phyloP scores from a whole-genome alignment of 139 green algal genomes.

The Mesotaenium endlicherianum region DNA sequence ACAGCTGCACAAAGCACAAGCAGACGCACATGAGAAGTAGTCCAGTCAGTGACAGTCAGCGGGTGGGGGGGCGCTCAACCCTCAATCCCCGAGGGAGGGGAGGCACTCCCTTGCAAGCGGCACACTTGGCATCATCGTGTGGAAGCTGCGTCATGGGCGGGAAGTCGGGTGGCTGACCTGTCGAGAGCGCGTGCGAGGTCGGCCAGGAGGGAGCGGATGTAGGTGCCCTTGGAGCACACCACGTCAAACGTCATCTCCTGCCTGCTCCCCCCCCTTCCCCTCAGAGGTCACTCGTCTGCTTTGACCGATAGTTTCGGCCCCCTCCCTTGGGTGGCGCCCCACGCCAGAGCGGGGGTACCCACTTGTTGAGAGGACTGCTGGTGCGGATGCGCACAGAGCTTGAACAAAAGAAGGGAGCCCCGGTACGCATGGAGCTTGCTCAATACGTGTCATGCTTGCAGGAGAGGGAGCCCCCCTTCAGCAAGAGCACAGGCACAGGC shows the following conservation, averaged over 20 bases:
- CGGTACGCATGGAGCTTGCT: background rate
- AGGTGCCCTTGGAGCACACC: slow-evolving; percentile 57
- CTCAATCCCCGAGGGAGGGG: background rate
- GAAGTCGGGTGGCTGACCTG: slow-evolving; percentile 16
- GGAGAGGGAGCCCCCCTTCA: no score
- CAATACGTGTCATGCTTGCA: no score
- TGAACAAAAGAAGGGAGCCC: background rate
- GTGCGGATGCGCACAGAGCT: no score
- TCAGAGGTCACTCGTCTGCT: background rate
- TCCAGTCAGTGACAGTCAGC: background rate
- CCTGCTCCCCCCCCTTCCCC: background rate
- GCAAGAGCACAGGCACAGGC: no score
- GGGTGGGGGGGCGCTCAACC: background rate
- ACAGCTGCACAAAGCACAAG: background rate
- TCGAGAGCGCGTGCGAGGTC: slow-evolving; percentile 39
- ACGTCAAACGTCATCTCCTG: slow-evolving; percentile 49
- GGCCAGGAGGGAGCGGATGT: slow-evolving; percentile 52
- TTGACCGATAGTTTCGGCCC: no score
- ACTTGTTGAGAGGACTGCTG: no score
- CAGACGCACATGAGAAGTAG: background rate
- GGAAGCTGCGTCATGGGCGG: no score
- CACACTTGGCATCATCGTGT: slow-evolving; percentile 9
- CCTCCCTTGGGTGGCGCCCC: no score
- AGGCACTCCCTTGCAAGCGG: background rate
- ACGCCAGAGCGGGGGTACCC: no score